These are phyloP conservation scores for Teratosphaeria destructans DNA, from an alignment of 2,329 filamentous ascomycete genomes.

Conservation along the genomic window DNA sequence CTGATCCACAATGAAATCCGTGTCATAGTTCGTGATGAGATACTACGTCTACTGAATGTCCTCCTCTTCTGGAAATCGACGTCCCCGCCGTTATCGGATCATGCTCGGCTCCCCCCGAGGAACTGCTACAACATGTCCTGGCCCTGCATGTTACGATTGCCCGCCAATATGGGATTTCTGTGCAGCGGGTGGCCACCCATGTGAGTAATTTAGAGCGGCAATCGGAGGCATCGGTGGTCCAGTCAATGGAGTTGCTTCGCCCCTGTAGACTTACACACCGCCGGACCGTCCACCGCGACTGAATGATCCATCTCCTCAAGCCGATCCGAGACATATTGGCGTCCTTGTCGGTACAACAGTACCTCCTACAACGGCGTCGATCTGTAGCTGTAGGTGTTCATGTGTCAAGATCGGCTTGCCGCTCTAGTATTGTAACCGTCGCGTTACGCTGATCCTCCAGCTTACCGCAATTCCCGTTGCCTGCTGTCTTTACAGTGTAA, in stretches of 20 bases:
- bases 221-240: neutral
- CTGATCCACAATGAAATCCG: neutral
- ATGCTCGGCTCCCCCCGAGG: no score
- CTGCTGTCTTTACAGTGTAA: neutral
- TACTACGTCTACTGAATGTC: no score
- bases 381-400: neutral
- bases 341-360: neutral
- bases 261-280: neutral
- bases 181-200: neutral
- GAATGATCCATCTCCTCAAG: neutral
- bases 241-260: neutral
- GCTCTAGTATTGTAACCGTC: neutral
- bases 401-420: neutral
- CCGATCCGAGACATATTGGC: neutral
- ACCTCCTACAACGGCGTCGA: neutral
- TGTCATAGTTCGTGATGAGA: neutral
- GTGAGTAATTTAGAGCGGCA: neutral
- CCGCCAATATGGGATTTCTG: neutral
- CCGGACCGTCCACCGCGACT: neutral
- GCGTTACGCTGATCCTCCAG: neutral
- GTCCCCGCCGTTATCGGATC: no score
- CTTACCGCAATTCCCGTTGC: neutral
- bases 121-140: neutral
- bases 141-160: neutral
- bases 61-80: no score